Evolutionary conservation across 495 filamentous ascomycete genomes (phyloP), one percentile per base, ranked within the genome.

Genomic region (Penicillium soppii): DNA sequence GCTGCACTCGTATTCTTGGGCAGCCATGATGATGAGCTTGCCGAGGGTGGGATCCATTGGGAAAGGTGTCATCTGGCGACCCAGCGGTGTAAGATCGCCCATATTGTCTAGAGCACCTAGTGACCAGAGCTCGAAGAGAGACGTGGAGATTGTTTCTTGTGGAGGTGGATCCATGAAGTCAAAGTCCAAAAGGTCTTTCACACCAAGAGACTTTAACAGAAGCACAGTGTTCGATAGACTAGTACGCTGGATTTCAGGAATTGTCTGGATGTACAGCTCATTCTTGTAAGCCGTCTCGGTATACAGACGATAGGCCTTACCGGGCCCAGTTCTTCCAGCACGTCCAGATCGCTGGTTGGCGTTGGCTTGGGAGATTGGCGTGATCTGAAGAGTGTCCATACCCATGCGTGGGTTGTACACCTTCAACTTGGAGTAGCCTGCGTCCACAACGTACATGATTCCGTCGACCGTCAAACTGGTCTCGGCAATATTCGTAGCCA

Each of bases 141-240:
- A 96, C 0, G 95, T 99, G 7, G 90, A 90, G 59, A 99, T 99
- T 5, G 91, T 96, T 54, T 99, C 95, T 69, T 99, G 95, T 0
- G 95, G 94, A 6, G 95, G 95, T 0, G 95, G 94, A 56, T 99
- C 95, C 91, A 99, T 96, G 59, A 99, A 99, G 63, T 97, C 91
- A 59, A 99, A 99, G 59, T 99, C 95, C 2, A 99, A 75, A 15
- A 99, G 77, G 57, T 99, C 91, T 62, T 88, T 91, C 22, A 99
- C 94, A 2, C 92, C 92, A 7, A 99, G 76, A 1, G 91, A 96
- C 63, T 99, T 99, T 41, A 99, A 76, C 8, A 99, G 79, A 10
- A 99, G 76, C 2, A 97, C 92, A 0, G 92, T 99, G 57, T 97
- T 97, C 59, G 88, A 85, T 12, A 99, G 79, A 61, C 96, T 97